Evolutionary conservation across 2,329 filamentous ascomycete species (phyloP).

Genomic region (Eurotiales sp.): DNA sequence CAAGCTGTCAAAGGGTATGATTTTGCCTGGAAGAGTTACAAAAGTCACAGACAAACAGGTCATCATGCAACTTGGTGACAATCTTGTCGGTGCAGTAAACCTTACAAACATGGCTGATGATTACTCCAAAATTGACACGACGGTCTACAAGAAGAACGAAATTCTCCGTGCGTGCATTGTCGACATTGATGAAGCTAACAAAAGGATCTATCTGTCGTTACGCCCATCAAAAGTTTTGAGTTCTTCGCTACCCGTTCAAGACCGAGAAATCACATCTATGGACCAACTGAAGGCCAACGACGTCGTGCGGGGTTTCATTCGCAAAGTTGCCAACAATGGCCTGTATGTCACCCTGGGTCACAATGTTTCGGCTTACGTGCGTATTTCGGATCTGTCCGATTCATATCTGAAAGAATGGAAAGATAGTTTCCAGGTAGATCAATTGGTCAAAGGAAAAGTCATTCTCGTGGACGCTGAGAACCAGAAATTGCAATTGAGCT

Average conservation of each 20-base stretch:
- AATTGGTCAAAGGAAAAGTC: conserved; percentile 85
- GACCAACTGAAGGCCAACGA: conserved; percentile 73
- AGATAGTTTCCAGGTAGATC: conserved; percentile 77
- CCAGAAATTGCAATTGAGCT: conserved; percentile 74
- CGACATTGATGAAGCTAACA: conserved; percentile 76
- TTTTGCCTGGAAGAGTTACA: conserved; percentile 78
- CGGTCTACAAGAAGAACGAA: conserved; percentile 75
- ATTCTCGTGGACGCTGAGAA: conserved; percentile 64
- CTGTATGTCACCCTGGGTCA: conserved; percentile 82
- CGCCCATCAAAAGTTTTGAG: conserved; percentile 86
- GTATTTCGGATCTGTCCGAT: conserved; percentile 85
- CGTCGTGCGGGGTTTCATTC: conserved; percentile 85
- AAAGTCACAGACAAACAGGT: conserved; percentile 81
- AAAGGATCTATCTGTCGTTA: conserved; percentile 75
- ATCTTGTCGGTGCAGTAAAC: conserved; percentile 73
- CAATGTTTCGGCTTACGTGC: conserved; percentile 75
- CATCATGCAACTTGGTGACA: conserved; percentile 78
- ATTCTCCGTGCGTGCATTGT: conserved; percentile 83
- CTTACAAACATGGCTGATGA: conserved; percentile 83
- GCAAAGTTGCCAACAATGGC: conserved; percentile 83
- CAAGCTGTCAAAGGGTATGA: conserved; percentile 71
- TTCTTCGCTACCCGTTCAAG: conserved; percentile 74
- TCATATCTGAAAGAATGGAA: conserved; percentile 95
- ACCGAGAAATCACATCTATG: conserved; percentile 70
- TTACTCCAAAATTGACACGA: conserved; percentile 73